Base-by-base conservation (phyloP, 441 rosid species). In the Populus hybrid region DNA sequence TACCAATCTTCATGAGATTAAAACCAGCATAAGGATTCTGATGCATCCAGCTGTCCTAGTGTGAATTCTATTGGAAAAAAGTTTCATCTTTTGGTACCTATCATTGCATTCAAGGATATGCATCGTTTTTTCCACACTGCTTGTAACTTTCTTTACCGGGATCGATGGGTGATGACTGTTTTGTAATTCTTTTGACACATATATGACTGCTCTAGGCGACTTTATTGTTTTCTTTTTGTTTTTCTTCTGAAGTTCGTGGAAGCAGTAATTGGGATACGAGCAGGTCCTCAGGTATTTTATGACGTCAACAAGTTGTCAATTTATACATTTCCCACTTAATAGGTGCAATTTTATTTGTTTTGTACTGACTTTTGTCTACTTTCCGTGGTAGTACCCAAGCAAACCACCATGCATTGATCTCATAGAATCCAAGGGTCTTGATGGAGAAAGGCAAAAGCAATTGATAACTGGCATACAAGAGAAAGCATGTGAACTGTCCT, bases 381-480 rank as follows among this genome's bases (percentile, higher is more conserved):
- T 86, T 26, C 35, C 24, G 3, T 79, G 64, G 67, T 77, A 91
- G 99, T 94, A 94, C 86, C 97, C 97, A 10, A 83, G 88, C 72
- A 89, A 90, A 71, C 91, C 87, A 28, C 97, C 99, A 76, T 20
- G 30, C 23, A 83, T 91, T 71, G 79, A 89, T 74, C 79, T 93
- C 75, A 76, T 88, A 75, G 98, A 93, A 38, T 87, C 92, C 71
- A 95, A 93, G 88, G 99, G 99, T 78, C 97, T 95, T 75, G 97
- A 95, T 82, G 88, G 81, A 24, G 81, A 79, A 81, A 90, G 99
- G 85, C 86, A 87, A 83, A 90, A 88, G 70, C 83, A 81, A 77
- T 85, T 95, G 82, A 78, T 89, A 30, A 80, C 81, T 30, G 79
- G 84, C 21, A 85, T 93, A 77, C 85, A 79, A 75, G 85, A 88